Percentiles rank a stretch among this genome's conserved stretches.
These are phyloP conservation scores for Seminavis robusta DNA, from an alignment of 108 stramenopile genomes.

Conservation along the genomic window DNA sequence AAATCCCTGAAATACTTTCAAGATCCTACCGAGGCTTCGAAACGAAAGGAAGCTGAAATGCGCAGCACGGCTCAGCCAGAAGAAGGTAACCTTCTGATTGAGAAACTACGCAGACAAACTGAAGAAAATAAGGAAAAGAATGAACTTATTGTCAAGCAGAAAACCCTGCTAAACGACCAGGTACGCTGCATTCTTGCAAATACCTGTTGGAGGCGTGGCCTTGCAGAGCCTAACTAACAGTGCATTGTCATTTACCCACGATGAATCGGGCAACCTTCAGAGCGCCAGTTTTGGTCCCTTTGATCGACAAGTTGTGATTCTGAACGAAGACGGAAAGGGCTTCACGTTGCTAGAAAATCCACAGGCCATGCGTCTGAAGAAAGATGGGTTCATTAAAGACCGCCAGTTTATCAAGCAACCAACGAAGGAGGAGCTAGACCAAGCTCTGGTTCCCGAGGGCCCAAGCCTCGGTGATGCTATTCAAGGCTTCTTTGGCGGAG, in stretches of 20 bases:
- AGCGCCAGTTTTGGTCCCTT: conserved; percentile 78
- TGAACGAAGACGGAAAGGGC: conserved; percentile 69
- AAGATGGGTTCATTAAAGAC: conserved; percentile 75
- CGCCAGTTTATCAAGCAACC: conserved; percentile 76
- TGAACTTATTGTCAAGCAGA: conserved; percentile 49
- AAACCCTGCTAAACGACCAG: conserved; percentile 75
- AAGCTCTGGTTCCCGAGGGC: conserved; percentile 43
- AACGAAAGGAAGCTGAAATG: conserved; percentile 27
- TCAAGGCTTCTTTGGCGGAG: conserved; percentile 47
- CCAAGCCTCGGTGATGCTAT: conserved; percentile 27
- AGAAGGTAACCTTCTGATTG: conserved; percentile 68
- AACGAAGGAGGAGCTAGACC: conserved; percentile 62
- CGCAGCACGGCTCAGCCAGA: conserved; percentile 21
- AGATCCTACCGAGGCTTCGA: conserved; percentile 45
- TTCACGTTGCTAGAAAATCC: conserved; percentile 74
- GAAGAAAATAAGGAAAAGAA: conserved; percentile 81
- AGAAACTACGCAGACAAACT: conserved; percentile 58
- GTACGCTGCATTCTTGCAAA: conserved; percentile 20
- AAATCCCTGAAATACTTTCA: conserved; percentile 65
- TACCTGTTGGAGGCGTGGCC: neutral
- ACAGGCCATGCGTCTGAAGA: conserved; percentile 81
- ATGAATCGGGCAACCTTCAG: no score
- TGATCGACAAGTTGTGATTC: conserved; percentile 66
- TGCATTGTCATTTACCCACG: neutral
- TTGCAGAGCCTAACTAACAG: neutral